phyloP scores from a whole-genome alignment of 371 early-diverging fungal species.

The Actinomortierella ambigua region DNA sequence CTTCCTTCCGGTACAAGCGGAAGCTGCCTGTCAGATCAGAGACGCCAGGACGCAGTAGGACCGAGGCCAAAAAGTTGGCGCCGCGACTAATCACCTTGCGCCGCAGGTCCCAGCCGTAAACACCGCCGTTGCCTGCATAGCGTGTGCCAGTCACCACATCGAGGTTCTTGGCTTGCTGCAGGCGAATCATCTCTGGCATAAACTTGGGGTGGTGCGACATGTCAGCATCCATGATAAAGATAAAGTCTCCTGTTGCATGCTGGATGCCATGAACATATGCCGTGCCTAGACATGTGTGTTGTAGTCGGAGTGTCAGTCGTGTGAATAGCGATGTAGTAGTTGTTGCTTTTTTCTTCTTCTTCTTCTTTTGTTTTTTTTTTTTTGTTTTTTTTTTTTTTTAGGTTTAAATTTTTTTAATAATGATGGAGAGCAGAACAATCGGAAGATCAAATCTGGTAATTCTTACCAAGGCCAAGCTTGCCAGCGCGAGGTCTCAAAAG shows the following conservation, averaged over 20 bases:
- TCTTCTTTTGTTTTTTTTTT: too few relatives aligned
- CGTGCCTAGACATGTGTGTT: conserved; percentile 62
- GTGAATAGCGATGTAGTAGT: too few relatives aligned
- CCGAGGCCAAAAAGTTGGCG: conserved; percentile 96
- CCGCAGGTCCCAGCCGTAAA: conserved; percentile 98
- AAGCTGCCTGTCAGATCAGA: conserved; percentile 98
- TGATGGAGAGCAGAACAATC: too few relatives aligned
- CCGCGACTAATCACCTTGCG: conserved; percentile 97
- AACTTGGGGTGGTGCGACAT: conserved; percentile 90
- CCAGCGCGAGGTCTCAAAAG: conserved; percentile 90
- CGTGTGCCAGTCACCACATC: conserved; percentile 98
- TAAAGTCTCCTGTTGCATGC: conserved; percentile 92
- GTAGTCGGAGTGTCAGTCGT: too few relatives aligned
- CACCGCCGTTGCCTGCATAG: conserved; percentile 89
- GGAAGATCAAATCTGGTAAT: not conserved
- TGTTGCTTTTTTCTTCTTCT: conserved; percentile 7
- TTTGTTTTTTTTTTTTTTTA: too few relatives aligned
- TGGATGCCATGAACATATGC: conserved; percentile 98
- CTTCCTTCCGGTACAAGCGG: conserved; percentile 95
- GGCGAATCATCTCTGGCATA: conserved; percentile 39
- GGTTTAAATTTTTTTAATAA: too few relatives aligned
- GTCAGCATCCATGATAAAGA: conserved; percentile 99
- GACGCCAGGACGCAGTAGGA: conserved; percentile 89
- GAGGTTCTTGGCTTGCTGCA: conserved; percentile 82
- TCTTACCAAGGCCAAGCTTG: conserved; percentile 90